Percentiles rank a stretch among this genome's conserved stretches.
phyloP scores from a whole-genome alignment of 2,329 filamentous ascomycete species.

The Fusarium abutilonis region DNA sequence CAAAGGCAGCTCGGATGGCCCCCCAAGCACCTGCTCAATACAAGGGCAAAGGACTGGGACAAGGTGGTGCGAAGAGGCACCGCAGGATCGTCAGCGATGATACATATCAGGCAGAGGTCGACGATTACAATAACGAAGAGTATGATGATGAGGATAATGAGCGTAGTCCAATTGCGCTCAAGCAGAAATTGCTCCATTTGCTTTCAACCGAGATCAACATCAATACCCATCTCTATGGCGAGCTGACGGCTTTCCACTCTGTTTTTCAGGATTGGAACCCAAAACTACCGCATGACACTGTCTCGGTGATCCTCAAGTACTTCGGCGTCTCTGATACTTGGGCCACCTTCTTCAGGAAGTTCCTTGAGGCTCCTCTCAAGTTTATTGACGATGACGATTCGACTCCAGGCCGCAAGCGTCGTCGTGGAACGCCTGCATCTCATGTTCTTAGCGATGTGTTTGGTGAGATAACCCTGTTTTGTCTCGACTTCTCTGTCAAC shows the following conservation, averaged over 20 bases:
- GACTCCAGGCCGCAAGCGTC: conserved; percentile 56
- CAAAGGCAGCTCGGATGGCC: not conserved
- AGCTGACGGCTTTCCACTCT: conserved; percentile 58
- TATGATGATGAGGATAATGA: conserved; percentile 20
- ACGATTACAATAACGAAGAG: conserved; percentile 4
- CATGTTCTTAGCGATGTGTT: conserved; percentile 68
- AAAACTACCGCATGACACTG: conserved; percentile 63
- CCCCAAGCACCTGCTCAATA: conserved; percentile 1
- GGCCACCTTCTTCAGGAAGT: conserved; percentile 67
- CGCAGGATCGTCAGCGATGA: not conserved
- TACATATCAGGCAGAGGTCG: not conserved
- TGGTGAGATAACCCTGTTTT: conserved; percentile 70
- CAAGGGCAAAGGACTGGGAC: not conserved
- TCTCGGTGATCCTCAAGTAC: conserved; percentile 66
- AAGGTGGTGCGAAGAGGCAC: conserved; percentile 1
- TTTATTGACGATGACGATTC: conserved; percentile 64
- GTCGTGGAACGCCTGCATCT: conserved; percentile 67
- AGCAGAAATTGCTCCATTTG: conserved; percentile 60
- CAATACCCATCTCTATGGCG: conserved; percentile 56
- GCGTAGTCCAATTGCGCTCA: conserved; percentile 54
- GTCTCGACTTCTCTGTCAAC: conserved; percentile 72
- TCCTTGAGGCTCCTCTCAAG: conserved; percentile 67
- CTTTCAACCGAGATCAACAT: conserved; percentile 59
- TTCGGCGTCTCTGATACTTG: conserved; percentile 67
- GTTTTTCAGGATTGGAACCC: conserved; percentile 58